Evolutionary conservation across 768 basidiomycete genomes (phyloP).

Genomic region (Hysterangium stoloniferum): DNA sequence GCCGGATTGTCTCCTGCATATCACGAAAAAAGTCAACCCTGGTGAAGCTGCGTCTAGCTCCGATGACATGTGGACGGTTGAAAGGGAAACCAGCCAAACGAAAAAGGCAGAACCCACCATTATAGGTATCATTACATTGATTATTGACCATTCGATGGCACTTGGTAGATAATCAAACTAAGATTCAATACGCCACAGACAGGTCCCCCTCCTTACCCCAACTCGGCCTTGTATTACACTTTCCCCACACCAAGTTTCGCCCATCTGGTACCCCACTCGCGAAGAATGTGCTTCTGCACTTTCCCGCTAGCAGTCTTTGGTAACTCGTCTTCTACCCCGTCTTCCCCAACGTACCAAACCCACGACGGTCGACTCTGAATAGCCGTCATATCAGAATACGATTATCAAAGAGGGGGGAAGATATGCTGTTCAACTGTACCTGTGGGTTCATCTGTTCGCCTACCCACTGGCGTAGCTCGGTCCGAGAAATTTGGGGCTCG

Average conservation of each 20-base stretch:
- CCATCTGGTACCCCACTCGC: constrained; percentile 40
- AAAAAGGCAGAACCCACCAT: too few relatives aligned
- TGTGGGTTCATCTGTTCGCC: constrained; percentile 67
- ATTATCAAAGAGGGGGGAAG: constrained; percentile 7
- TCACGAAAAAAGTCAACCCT: too few relatives aligned
- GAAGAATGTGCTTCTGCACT: constrained; percentile 72
- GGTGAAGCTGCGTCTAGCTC: too few relatives aligned
- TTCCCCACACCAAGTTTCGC: constrained; percentile 7
- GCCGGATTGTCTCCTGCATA: too few relatives aligned
- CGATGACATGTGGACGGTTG: too few relatives aligned
- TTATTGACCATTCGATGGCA: too few relatives aligned
- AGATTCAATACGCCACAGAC: too few relatives aligned
- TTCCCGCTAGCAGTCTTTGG: constrained; percentile 88
- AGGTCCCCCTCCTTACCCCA: too few relatives aligned
- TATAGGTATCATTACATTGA: too few relatives aligned
- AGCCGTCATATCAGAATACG: background rate
- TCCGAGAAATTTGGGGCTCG: constrained; percentile 26
- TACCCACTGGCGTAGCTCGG: constrained; percentile 49
- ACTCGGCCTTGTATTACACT: too few relatives aligned
- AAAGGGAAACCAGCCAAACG: too few relatives aligned
- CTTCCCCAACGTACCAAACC: constrained; percentile 79
- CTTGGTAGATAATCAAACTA: too few relatives aligned
- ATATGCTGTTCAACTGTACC: constrained; percentile 31
- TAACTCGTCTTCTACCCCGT: constrained; percentile 45
- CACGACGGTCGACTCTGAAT: constrained; percentile 69